Evolutionary conservation across 352 stramenopile species (phyloP), one percentile per base, ranked within the genome.

Genomic region (Phytophthora crassamura): DNA sequence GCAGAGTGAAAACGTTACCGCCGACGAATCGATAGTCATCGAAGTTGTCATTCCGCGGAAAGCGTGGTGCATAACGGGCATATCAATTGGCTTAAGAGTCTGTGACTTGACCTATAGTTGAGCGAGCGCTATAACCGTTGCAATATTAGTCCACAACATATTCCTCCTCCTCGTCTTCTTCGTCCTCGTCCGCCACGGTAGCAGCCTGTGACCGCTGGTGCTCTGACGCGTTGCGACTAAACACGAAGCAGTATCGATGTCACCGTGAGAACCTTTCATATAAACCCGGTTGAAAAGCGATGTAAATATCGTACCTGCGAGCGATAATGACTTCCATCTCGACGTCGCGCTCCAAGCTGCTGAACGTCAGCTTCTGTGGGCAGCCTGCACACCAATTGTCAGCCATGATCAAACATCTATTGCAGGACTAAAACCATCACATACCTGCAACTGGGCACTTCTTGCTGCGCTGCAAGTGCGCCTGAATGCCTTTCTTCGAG

Each of bases 241-340:
- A 56, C 1, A 35, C 48, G 33, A 0, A 55, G 39, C 4, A 54
- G 20, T 38, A 49, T 11, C 28, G 8, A 6, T 22, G 59, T 22
- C 35, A 57, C 38, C 28, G 9, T 39, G 7, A 32, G 25, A 48
- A 43, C 10, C 25, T 32, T 9, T 8, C 28, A 32, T 32, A 32
- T 32, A 34, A 49, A 39, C 5, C 15, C 28, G 49, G 12, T 11
- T 33, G 16, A 16, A 25, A 46, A 40, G 12, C 18, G 25, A 41
- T 5, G 33, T 48, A 15, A 7, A 5, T 38, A 36, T 64, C 59
- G 39, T 64, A 91, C 83, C 64, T 74, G 45, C 78, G 74, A n/a
- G 60, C 78, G 63, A 93, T 80, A 41, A 93, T 78, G 18, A 95
- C 82, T 55, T 95, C 88, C 84, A 95, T 95, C 69, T 94, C 86